Evolutionary conservation across 257 asterid species (phyloP), one percentile per base, ranked within the genome.

Genomic region (Nicotiana noctiflora): DNA sequence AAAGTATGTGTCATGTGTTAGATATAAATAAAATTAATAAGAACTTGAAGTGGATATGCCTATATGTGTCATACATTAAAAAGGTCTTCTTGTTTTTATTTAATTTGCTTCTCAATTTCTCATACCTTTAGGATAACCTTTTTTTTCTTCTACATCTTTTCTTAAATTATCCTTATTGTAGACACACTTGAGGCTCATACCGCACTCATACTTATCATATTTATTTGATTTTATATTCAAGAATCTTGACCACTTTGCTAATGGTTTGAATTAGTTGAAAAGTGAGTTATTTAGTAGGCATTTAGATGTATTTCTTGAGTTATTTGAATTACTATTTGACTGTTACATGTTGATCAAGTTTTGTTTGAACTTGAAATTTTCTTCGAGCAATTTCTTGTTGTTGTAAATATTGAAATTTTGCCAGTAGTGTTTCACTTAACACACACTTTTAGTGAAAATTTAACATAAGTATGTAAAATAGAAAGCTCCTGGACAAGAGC

Each of bases 91-190:
- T 21, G 40, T 72, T 21, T 44, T 44, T 3, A 40, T 51, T 14
- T 51, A 13, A 72, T 46, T 72, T 72, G 78, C 77, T 72, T 21
- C 59, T 72, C 37, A 46, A 44, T 68, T 68, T 68, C 77, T 40
- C 56, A 4, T 15, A 46, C 60, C 40, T 55, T 72, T 72, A 46
- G 21, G 78, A 46, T 46, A 72, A 21, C 60, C 49, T 70, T 70
- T 25, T 70, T 70, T 21, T 12, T 70, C n/a, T 12, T 2, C 11
- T 9, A 49, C 17, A 51, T 19, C 4, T 70, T 72, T 46, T 46
- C 12, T 72, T 6, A 72, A 72, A 21, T 72, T 46, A 70, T 70
- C 59, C 13, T 21, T 21, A 12, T 19, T 21, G n/a, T 70, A 70
- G 6, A 46, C 14, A 72, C 21, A 1, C 37, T 70, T 56, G 11